Conservation (phyloP, 2,329 filamentous ascomycete genomes). For the Talaromyces sp. region DNA sequence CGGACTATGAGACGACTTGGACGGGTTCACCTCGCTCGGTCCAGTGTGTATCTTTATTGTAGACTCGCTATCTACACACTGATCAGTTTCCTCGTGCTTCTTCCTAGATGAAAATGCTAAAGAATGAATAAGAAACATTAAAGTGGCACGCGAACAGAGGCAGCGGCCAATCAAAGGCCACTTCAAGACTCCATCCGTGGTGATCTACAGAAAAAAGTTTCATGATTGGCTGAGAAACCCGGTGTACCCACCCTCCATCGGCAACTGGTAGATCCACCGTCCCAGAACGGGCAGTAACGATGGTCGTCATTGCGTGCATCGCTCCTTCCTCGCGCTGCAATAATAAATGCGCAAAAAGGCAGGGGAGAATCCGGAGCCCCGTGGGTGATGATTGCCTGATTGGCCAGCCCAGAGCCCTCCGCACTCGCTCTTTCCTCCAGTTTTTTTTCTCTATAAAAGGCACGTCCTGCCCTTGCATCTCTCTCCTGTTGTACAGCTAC, state of each 20-base stretch:
- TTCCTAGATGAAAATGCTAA: too few relatives aligned
- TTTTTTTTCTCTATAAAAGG: slow-evolving; percentile 4
- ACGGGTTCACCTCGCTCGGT: too few relatives aligned
- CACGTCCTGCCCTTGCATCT: neutral
- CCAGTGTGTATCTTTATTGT: too few relatives aligned
- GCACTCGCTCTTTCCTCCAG: neutral
- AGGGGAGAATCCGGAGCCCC: slow-evolving; percentile 8
- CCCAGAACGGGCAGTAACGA: neutral
- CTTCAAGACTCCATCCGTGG: neutral
- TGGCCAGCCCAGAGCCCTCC: neutral
- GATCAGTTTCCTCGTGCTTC: too few relatives aligned
- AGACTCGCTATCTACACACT: too few relatives aligned
- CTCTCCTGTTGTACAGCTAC: neutral
- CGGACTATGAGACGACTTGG: too few relatives aligned
- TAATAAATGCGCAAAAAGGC: neutral
- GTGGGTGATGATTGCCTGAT: neutral
- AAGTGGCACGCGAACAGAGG: too few relatives aligned
- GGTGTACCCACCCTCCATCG: neutral
- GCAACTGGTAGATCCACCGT: neutral
- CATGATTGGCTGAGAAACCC: neutral
- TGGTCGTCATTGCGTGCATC: neutral
- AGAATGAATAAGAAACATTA: too few relatives aligned
- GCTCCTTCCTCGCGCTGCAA: neutral
- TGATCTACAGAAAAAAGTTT: neutral
- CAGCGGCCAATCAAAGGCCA: neutral